Evolutionary conservation across 2,329 filamentous ascomycete species (phyloP).

Genomic region (Aspergillus sojae): DNA sequence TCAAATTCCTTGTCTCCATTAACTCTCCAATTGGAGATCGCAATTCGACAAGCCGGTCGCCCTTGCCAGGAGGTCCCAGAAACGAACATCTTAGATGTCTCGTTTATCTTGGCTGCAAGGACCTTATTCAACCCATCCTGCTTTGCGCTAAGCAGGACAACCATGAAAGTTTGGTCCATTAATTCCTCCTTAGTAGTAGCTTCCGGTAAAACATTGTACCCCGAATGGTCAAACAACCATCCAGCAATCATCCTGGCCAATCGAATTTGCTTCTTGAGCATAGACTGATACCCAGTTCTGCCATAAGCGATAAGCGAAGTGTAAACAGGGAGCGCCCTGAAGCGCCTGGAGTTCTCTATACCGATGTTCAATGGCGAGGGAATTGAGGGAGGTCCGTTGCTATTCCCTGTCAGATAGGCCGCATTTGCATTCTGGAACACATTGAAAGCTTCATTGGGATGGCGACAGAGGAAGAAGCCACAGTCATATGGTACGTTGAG

Average conservation of each 20-base stretch:
- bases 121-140: slow-evolving; percentile 64
- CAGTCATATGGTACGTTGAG: slow-evolving; percentile 94
- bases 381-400: slow-evolving; percentile 49
- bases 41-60: slow-evolving; percentile 74
- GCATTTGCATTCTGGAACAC: slow-evolving; percentile 86
- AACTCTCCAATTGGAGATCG: slow-evolving; percentile 82
- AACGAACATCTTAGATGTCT: slow-evolving; percentile 74
- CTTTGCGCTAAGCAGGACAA: slow-evolving; percentile 77
- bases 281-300: slow-evolving; percentile 64
- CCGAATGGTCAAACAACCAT: slow-evolving; percentile 62
- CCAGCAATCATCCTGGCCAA: slow-evolving; percentile 69
- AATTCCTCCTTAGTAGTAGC: slow-evolving; percentile 38
- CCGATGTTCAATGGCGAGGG: slow-evolving; percentile 85
- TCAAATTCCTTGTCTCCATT: slow-evolving; percentile 67
- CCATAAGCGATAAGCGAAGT: slow-evolving; percentile 77
- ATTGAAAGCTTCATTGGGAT: slow-evolving; percentile 58
- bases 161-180: slow-evolving; percentile 63
- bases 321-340: slow-evolving; percentile 88
- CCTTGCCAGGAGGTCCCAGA: slow-evolving; percentile 80
- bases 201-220: slow-evolving; percentile 68
- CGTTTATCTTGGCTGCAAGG: slow-evolving; percentile 74
- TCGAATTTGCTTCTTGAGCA: slow-evolving; percentile 72
- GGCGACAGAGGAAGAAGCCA: slow-evolving; percentile 81
- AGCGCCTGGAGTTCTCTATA: slow-evolving; percentile 87
- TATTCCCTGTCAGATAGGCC: slow-evolving; percentile 66